Evolutionary conservation across 2,329 filamentous ascomycete species (phyloP), one percentile per base, ranked within the genome.

Genomic region (Gaeumannomyces tritici): DNA sequence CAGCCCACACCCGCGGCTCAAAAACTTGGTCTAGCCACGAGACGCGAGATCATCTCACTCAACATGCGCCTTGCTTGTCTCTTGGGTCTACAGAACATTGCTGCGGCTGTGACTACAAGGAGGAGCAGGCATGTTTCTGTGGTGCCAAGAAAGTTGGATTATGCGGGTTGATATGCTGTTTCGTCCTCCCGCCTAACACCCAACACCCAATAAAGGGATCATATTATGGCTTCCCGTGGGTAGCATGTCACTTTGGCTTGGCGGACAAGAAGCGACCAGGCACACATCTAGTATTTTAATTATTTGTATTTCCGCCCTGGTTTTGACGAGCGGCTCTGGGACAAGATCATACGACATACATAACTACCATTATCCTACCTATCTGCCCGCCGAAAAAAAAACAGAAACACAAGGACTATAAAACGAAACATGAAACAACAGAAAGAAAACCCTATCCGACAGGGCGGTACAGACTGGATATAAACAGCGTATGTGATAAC

Each of bases 271-370:
- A 7, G 15, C 7, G 42, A n/a, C 4, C 8, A 51, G 9, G 21
- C 21, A 51, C 1, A 21, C 9, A 51, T n/a, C 18, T 18, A 21
- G 18, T 3, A 51, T 51, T 21, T 51, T 9, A 51, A n/a, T 51
- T n/a, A 51, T 24, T n/a, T 51, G 42, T 51, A 51, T 51, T 51
- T n/a, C 18, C 21, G 8, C 21, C 7, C 5, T 8, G 18, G n/a
- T 9, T 51, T 51, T 24, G 42, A n/a, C 42, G 18, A 13, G 42
- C 18, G n/a, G n/a, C 42, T 51, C 9, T n/a, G 21, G 42, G n/a
- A 51, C 42, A 51, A 51, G 42, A 60, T 62, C 57, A 62, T 60
- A 60, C 55, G 55, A 62, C 61, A 62, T 27, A 57, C 57, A 57
- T 57, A 59, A 62, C 26, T n/a, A 51, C n/a, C 42, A 51, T 24